Evolutionary conservation across 2,329 filamentous ascomycete genomes (phyloP), one percentile per base, ranked within the genome.

Genomic region (Sporothrix dimorphospora): DNA sequence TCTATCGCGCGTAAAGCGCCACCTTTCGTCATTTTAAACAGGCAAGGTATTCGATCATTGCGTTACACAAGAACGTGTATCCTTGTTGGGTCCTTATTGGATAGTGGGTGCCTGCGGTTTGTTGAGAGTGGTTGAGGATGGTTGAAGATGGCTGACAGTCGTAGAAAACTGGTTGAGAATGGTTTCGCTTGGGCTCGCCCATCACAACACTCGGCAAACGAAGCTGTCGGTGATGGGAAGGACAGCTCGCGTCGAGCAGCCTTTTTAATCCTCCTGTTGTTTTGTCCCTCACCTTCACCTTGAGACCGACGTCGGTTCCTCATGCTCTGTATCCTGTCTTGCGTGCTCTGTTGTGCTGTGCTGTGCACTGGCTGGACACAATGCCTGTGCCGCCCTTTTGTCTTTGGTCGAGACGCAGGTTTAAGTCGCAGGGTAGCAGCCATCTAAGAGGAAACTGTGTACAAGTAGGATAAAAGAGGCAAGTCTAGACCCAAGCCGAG

Each of bases 371-470:
- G 30, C 6, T 3, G 30, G 30, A 3, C 30, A 34, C 49, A 53
- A 53, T 21, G 1, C 21, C 21, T 53, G n/a, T 53, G 49, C 21
- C 49, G 19, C 27, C 49, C 19, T 42, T 40, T n/a, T 24, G 9
- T 45, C 11, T 65, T 9, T 16, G 14, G 11, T 27, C 59, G 11
- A 42, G 9, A 45, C 14, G 59, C 38, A n/a, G n/a, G n/a, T n/a
- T n/a, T n/a, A n/a, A n/a, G n/a, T n/a, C n/a, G n/a, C n/a, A 45
- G 59, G 59, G 38, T 38, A 45, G 59, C 59, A 65, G 8, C 59
- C 59, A 45, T 27, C 21, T 16, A 2, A 57, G 27, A 24, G 16
- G 4, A 59, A 59, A 27, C n/a, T 1, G 4, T 19, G 16, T 27
- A 57, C 30, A 19, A 16, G 40, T 45, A 14, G 42, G 14, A 5